phyloP scores from a whole-genome alignment of 1,139 yeast genomes.

The Kurtzmaniella quercitrusa region DNA sequence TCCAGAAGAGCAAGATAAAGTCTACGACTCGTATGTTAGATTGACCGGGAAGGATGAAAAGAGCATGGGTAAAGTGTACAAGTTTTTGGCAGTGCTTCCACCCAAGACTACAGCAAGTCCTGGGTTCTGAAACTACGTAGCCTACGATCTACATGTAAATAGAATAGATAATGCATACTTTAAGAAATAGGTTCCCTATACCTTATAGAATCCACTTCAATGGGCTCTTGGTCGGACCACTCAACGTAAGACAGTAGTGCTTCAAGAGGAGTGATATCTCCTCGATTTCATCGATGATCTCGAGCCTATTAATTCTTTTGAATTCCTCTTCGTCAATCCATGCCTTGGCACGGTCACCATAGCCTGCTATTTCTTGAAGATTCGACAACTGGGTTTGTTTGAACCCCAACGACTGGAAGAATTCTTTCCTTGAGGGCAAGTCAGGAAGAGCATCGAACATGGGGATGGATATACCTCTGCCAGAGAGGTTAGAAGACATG shows the following conservation, averaged over 20 bases:
- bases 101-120: constrained; percentile 23
- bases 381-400: constrained; percentile 36
- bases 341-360: constrained; percentile 12
- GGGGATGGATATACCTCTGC: constrained; percentile 73
- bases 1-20: constrained; percentile 35
- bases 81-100: constrained; percentile 64
- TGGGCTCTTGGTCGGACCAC: constrained; percentile 9
- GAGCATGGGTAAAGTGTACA: constrained; percentile 76
- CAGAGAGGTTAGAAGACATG: constrained; percentile 69
- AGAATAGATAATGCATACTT: neutral
- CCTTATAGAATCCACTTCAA: neutral
- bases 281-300: constrained; percentile 85
- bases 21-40: constrained; percentile 58
- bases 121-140: constrained; percentile 21
- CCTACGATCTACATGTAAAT: neutral
- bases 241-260: constrained; percentile 63
- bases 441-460: constrained; percentile 35
- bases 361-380: constrained; percentile 56
- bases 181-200: neutral
- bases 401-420: constrained; percentile 22
- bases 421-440: constrained; percentile 40
- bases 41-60: constrained; percentile 58
- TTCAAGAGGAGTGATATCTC: constrained; percentile 69
- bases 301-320: constrained; percentile 55
- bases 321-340: constrained; percentile 52